Base-by-base conservation (phyloP, 164 flowering plant genomes). In the Umbilicus rupestris region DNA sequence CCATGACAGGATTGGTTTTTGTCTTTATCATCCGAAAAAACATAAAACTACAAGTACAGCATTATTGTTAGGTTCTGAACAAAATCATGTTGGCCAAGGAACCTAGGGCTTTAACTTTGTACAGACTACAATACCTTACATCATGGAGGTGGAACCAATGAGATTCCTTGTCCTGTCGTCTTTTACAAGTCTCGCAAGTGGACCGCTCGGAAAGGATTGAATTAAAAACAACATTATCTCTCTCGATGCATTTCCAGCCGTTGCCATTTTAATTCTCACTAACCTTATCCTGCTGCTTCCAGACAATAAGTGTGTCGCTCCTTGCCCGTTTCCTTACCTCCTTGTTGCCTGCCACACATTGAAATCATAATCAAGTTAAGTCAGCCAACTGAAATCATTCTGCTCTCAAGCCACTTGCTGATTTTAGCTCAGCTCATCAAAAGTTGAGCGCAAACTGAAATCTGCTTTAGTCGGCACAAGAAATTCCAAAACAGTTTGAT, bases 111-210 rank as follows among this genome's bases (percentile, higher is more conserved):
- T 55, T 55, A 55, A 28, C 33, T 55, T 55, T 52, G 30, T 2
- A 73, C 24, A 50, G 67, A 74, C 57, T 67, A 47, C 44, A 41
- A 41, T 7, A 55, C 33, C 33, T 26, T 28, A 55, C 60, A 55
- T 7, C 33, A 19, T 52, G 29, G 58, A 52, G 58, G 22, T 26
- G 15, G 60, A 55, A 28, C 60, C 60, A 28, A 55, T 12, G 60
- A 47, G 55, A 22, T n/a, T 47, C 24, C 55, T 47, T 47, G 55
- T 47, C 55, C 26, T 47, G 7, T 47, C 55, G 7, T 47, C 55
- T 47, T 44, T 44, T 12, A 44, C 47, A 44, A 44, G 47, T 47
- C 55, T n/a, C 12, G 2, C n/a, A 47, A 55, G 60, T 55, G 60
- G 60, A 33, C 2, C 33, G 60, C 33, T 55, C 35, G 28, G 60